phyloP scores from a whole-genome alignment of 2,329 filamentous ascomycete species.

The Ploettnerulaceae sp. region DNA sequence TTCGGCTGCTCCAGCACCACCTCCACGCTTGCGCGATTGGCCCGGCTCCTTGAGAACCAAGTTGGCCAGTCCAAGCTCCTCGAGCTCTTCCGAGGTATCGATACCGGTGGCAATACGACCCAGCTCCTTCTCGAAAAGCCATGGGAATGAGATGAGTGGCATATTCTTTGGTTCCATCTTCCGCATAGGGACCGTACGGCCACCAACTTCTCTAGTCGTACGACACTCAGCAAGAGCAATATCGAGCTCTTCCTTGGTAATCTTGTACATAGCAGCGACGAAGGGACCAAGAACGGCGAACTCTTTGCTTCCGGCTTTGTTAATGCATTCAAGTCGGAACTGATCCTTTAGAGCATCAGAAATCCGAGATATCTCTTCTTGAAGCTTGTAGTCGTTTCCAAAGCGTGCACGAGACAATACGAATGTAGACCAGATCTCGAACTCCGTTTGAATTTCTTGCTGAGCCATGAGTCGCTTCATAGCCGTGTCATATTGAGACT shows the following conservation, averaged over 20 bases:
- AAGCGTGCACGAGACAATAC: constrained; percentile 69
- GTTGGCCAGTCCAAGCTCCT: constrained; percentile 20
- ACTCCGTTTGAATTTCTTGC: constrained; percentile 78
- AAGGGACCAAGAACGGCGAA: constrained; percentile 62
- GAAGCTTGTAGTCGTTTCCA: constrained; percentile 75
- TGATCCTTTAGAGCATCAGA: constrained; percentile 60
- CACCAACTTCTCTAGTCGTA: constrained; percentile 36
- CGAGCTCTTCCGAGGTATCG: constrained; percentile 22
- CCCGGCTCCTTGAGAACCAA: constrained; percentile 17
- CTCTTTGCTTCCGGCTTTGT: constrained; percentile 56
- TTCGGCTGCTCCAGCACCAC: neutral
- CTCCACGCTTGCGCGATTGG: constrained; percentile 8
- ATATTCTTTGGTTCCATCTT: constrained; percentile 47
- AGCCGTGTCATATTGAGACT: constrained; percentile 70
- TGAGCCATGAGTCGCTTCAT: constrained; percentile 80
- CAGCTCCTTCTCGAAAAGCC: constrained; percentile 75
- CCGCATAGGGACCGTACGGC: constrained; percentile 35
- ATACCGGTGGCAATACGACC: constrained; percentile 58
- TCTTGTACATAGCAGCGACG: constrained; percentile 80
- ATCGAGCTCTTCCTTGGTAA: constrained; percentile 68
- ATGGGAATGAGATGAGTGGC: constrained; percentile 90
- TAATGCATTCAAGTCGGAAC: constrained; percentile 62
- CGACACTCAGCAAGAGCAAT: constrained; percentile 50
- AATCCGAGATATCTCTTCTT: constrained; percentile 74
- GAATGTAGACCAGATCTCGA: constrained; percentile 88